Evolutionary conservation across 176 grass and related monocot genomes (phyloP), one percentile per base, ranked within the genome.

Genomic region (Miscanthus lutarioriparius): DNA sequence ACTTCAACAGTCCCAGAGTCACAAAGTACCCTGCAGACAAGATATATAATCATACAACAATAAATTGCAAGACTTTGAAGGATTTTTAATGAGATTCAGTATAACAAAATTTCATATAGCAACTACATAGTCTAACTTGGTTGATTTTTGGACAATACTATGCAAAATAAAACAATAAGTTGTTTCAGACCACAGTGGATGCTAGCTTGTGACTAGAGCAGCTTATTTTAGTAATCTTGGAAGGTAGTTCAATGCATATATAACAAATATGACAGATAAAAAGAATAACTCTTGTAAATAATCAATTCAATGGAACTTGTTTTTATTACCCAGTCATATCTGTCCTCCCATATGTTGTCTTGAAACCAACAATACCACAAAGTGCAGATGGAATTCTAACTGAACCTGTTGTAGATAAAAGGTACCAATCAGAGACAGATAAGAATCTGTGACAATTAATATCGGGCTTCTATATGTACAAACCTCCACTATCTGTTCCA

Each of bases 371-470:
- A 87, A 99, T 89, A 70, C 96, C 96, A 81, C 93, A 99, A n/a
- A 99, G 89, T 8, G 96, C 90, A 85, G 96, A 96, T 79, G 96
- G 93, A 82, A 99, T 99, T 79, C 96, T 93, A 82, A 99, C 96
- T 72, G 96, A 99, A 87, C 96, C 94, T 97, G 89, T 79, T 54
- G 28, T 9, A 27, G 49, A 35, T 16, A 88, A 71, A 92, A 78
- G 5, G 70, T 74, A 75, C 36, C 10, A 70, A 62, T 26, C 45
- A 27, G 68, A 89, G 28, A 64, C 20, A 25, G 8, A 87, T 10
- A 88, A 64, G 30, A 89, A 72, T 51, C 6, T 62, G 68, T 14
- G 41, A 63, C 23, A 67, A 77, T 56, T 26, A 90, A 40, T 19
- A 35, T 59, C 23, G 33, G 10, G 19, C 9, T 37, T 40, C 79